A percentile compares a stretch with the other conserved stretches of the same genome.
Evolutionary conservation across 2,329 filamentous ascomycete genomes (phyloP).

Genomic region (Xylariaceae sp.): DNA sequence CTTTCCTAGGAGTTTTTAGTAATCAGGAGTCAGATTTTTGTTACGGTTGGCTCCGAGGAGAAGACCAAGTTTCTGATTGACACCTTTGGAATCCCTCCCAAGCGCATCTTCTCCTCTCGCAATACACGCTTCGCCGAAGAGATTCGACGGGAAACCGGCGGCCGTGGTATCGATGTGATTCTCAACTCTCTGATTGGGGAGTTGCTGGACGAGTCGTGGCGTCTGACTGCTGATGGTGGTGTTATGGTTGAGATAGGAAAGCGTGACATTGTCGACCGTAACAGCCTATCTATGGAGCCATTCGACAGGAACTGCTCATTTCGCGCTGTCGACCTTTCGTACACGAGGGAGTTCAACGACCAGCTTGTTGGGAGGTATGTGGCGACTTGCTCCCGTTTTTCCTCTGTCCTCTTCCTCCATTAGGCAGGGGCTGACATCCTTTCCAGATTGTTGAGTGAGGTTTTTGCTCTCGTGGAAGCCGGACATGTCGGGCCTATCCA

Average conservation of each 20-base stretch:
- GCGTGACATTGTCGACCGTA: constrained; percentile 26
- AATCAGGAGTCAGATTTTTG: constrained; percentile 21
- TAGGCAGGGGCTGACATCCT: too few species aligned
- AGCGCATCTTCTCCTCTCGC: constrained; percentile 43
- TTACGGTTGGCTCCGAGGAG: constrained; percentile 30
- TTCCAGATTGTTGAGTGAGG: constrained; percentile 14
- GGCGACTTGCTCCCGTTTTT: too few species aligned
- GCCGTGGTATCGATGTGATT: constrained; percentile 34
- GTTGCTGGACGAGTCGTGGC: constrained; percentile 28
- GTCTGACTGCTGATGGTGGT: constrained; percentile 28
- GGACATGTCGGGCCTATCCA: constrained; percentile 39
- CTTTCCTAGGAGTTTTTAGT: background rate
- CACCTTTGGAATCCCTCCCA: constrained; percentile 37
- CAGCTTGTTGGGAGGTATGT: background rate
- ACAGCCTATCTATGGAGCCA: constrained; percentile 29
- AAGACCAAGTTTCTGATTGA: constrained; percentile 36
- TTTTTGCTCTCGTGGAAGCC: constrained; percentile 21
- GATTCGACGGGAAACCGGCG: constrained; percentile 33
- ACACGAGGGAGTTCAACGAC: constrained; percentile 4
- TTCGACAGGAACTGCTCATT: constrained; percentile 31
- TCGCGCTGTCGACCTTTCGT: constrained; percentile 27
- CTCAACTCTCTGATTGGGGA: constrained; percentile 31
- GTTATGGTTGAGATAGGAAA: constrained; percentile 32
- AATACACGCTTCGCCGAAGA: constrained; percentile 37
- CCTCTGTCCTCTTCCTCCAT: too few species aligned